Evolutionary conservation across 108 stramenopile genomes (phyloP).

Genomic region (Cyclostephanos tholiformis): DNA sequence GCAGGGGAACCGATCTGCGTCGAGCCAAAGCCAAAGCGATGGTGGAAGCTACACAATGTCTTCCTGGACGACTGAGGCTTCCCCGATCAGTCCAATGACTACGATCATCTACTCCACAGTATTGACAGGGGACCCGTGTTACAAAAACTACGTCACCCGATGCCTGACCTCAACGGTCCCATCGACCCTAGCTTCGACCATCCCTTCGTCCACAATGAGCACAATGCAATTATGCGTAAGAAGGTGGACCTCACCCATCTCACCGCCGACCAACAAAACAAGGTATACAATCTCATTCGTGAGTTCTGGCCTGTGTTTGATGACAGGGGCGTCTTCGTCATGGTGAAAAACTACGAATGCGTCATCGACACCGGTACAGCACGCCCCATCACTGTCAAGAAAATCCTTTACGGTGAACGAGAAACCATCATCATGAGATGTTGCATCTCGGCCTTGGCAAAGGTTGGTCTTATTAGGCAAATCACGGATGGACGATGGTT

Average conservation of each 20-base stretch:
- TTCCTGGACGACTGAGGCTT: neutral
- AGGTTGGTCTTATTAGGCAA: too few relatives aligned
- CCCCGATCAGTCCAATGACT: too few relatives aligned
- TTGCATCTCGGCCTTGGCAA: too few relatives aligned
- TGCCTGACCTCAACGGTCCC: too few relatives aligned
- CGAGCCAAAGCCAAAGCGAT: neutral
- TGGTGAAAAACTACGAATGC: too few relatives aligned
- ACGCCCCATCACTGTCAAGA: neutral
- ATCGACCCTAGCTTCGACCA: constrained; percentile 1
- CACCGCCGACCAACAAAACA: neutral
- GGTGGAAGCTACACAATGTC: neutral
- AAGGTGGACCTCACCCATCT: neutral
- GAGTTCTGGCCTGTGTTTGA: constrained; percentile 7
- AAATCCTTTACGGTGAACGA: neutral
- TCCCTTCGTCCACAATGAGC: neutral
- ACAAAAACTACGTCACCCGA: too few relatives aligned
- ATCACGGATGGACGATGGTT: too few relatives aligned
- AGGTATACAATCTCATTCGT: neutral
- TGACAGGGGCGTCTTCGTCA: too few relatives aligned
- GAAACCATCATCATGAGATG: neutral
- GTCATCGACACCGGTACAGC: too few relatives aligned
- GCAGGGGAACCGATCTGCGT: neutral
- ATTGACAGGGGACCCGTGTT: too few relatives aligned
- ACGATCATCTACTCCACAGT: too few relatives aligned
- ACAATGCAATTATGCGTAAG: neutral